Base-by-base conservation (phyloP, 2,329 filamentous ascomycete genomes). In the Fusarium nurragi region DNA sequence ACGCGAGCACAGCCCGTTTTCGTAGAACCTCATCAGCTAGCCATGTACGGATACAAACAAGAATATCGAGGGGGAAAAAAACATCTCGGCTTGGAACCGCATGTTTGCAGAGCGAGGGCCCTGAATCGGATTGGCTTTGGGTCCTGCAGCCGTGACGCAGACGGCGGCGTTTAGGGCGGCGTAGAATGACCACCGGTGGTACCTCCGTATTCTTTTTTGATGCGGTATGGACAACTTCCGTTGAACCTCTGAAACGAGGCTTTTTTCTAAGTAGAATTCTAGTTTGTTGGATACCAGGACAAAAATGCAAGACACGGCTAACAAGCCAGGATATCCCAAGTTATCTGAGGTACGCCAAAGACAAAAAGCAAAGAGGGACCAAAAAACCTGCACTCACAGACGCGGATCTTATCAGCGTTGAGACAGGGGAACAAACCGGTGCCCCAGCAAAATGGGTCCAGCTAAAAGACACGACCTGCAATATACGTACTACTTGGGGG, bases 371-470 rank as follows among this genome's bases (percentile, higher is more conserved):
- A 52, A 59, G 60, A 57, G 22, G 21, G 25, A 38, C 30, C 30
- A 55, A 58, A 60, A 50, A 54, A 47, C 51, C 54, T 50, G 45
- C 46, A 49, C 39, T 34, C 48, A 48, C 37, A 71, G 50, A 46
- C 54, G 36, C 45, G 51, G 58, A 70, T 71, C 68, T 71, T 71
- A 71, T 71, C 69, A 53, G 54, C 23, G 39, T 41, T 48, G 39
- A 36, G 46, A 53, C 54, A 56, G 54, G 60, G 63, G 59, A 49
- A 40, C 23, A 43, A 38, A 19, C 57, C 34, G 30, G 22, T 60
- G 36, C 63, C 58, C 54, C 59, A 67, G 63, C 45, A 46, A 59
- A 64, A 63, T 60, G 64, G 54, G 38, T 34, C 60, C 44, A 23
- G 28, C 32, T 26, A 39, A 44, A 38, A 55, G 41, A 55, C 48